phyloP scores from a whole-genome alignment of 2,329 filamentous ascomycete species.

The Penicillium sp. region DNA sequence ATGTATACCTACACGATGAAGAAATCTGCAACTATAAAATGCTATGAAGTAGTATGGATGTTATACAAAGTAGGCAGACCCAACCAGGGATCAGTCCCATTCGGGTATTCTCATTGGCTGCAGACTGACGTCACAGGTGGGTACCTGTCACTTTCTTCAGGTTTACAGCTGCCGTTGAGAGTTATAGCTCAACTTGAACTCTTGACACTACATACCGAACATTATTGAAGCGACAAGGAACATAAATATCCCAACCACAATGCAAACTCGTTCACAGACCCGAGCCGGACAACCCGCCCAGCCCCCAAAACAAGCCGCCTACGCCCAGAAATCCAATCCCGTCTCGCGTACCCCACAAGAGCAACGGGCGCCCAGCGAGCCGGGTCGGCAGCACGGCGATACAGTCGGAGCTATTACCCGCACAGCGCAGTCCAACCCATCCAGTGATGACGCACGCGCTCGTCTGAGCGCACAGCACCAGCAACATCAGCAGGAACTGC shows the following conservation, averaged over 20 bases:
- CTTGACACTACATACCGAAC: neutral
- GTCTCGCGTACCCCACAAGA: conserved; percentile 31
- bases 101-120: neutral
- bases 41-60: too few relatives aligned
- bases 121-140: neutral
- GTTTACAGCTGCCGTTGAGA: neutral
- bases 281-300: conserved; percentile 25
- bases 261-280: conserved; percentile 20
- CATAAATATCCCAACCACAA: neutral
- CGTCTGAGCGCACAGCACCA: conserved; percentile 18
- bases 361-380: conserved; percentile 16
- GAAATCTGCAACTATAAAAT: too few relatives aligned
- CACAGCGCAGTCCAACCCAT: conserved; percentile 29
- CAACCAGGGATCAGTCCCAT: neutral
- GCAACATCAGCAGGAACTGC: conserved; percentile 17
- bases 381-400: conserved; percentile 25
- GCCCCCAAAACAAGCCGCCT: conserved; percentile 37
- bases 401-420: conserved; percentile 26
- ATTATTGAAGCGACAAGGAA: neutral
- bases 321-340: conserved; percentile 36
- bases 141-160: neutral
- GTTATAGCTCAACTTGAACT: neutral
- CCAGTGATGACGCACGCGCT: conserved; percentile 27
- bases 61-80: too few relatives aligned
- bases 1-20: neutral